Percentiles rank a stretch among this genome's conserved stretches.
phyloP scores from a whole-genome alignment of 1,284 basidiomycete species.

The Boletus semigastroideus region DNA sequence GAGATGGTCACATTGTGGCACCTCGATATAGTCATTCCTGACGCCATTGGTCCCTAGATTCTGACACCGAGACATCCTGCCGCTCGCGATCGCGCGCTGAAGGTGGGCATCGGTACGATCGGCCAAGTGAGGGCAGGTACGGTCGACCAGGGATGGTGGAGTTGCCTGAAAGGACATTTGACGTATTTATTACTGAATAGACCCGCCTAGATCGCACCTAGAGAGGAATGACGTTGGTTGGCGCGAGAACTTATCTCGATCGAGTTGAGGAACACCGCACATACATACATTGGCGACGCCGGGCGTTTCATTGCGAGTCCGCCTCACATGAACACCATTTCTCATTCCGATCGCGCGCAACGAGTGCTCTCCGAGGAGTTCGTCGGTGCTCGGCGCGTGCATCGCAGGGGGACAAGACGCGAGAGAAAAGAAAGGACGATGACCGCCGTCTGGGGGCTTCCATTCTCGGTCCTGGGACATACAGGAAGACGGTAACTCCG shows the following conservation, averaged over 20 bases:
- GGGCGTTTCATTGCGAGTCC: not conserved
- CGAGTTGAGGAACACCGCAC: not conserved
- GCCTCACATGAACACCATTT: not conserved
- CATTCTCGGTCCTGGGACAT: slow-evolving; percentile 1
- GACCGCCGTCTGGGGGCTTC: not conserved
- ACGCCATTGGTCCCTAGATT: not conserved
- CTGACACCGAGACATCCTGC: not conserved
- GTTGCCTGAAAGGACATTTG: not conserved
- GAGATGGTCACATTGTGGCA: not conserved
- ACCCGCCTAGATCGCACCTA: not conserved
- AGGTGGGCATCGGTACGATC: too few species aligned
- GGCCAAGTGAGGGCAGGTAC: not conserved
- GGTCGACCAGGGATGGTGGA: not conserved
- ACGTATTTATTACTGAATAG: not conserved
- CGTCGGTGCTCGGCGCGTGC: not conserved
- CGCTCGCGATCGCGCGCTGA: too few species aligned
- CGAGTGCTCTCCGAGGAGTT: not conserved
- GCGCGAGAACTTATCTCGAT: not conserved
- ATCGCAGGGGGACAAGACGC: not conserved
- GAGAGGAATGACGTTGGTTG: not conserved
- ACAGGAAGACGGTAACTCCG: not conserved
- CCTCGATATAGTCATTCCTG: slow-evolving; percentile 2
- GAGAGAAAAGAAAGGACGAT: not conserved
- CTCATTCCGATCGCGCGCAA: not conserved
- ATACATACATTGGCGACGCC: not conserved